These are phyloP conservation scores for Diaporthe sp. DNA, from an alignment of 2,329 filamentous ascomycete genomes.

Conservation along the genomic window DNA sequence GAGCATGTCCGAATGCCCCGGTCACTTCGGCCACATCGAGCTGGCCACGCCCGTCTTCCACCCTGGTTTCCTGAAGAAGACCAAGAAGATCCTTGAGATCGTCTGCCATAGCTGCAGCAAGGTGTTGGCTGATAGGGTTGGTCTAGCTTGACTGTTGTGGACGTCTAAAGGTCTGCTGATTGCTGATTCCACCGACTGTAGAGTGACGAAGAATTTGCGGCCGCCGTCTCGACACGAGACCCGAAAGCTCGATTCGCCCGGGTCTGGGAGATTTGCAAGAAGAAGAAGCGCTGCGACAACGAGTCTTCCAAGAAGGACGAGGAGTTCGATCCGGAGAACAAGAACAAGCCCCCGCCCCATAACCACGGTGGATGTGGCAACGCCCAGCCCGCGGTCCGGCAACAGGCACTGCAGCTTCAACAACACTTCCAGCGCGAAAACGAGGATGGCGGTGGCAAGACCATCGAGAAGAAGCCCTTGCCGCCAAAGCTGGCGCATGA, in stretches of 20 bases:
- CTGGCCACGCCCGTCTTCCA: conserved; percentile 97
- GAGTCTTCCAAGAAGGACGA: conserved; percentile 76
- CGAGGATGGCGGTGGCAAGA: conserved; percentile 76
- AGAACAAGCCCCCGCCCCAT: conserved; percentile 62
- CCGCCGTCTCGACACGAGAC: conserved; percentile 86
- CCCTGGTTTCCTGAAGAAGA: conserved; percentile 95
- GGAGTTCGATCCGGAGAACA: conserved; percentile 70
- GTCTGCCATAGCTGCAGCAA: conserved; percentile 99
- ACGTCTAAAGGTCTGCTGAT: conserved; percentile 51
- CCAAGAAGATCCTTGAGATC: conserved; percentile 98
- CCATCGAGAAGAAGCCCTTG: conserved; percentile 83
- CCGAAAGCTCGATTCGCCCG: conserved; percentile 94
- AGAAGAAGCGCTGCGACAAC: conserved; percentile 85
- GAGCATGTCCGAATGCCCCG: conserved; percentile 94
- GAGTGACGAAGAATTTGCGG: conserved; percentile 85
- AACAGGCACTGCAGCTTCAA: conserved; percentile 85
- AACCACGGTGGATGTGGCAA: conserved; percentile 95
- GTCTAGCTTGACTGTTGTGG: conserved; percentile 67
- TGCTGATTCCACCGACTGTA: conserved; percentile 67
- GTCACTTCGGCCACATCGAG: conserved; percentile 99
- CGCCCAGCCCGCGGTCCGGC: conserved; percentile 85
- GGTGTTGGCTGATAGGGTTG: conserved; percentile 97
- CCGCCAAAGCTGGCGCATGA: conserved; percentile 86
- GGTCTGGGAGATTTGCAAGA: conserved; percentile 93
- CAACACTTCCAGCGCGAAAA: conserved; percentile 33